A percentile compares a stretch with the other conserved stretches of the same genome.
These are phyloP conservation scores for Pichia nanzhaoensis DNA, from an alignment of 805 yeast species.

Conservation along the genomic window DNA sequence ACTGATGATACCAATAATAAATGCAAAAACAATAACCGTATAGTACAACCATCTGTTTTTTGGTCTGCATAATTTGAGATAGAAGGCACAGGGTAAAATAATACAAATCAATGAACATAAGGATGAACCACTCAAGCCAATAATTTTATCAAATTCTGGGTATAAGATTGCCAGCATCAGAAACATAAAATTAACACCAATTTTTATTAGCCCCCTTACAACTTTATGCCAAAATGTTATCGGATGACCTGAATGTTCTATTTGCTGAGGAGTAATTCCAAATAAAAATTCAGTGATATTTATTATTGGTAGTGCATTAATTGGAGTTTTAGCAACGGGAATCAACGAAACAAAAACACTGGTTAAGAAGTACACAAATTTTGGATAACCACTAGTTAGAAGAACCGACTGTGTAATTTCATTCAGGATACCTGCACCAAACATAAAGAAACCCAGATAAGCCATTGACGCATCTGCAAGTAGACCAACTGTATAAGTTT, in stretches of 20 bases:
- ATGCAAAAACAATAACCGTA: constrained; percentile 40
- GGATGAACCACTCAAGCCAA: constrained; percentile 80
- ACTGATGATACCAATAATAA: constrained; percentile 49
- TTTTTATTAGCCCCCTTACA: constrained; percentile 28
- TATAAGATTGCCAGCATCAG: constrained; percentile 61
- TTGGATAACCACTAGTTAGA: constrained; percentile 61
- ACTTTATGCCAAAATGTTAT: constrained; percentile 12
- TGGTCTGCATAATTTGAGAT: constrained; percentile 52
- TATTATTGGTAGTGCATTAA: constrained; percentile 80
- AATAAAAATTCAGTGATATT: constrained; percentile 56
- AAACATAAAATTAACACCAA: constrained; percentile 54
- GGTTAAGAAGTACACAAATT: constrained; percentile 46
- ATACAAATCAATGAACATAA: constrained; percentile 75
- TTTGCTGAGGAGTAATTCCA: constrained; percentile 27
- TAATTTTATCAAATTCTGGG: constrained; percentile 79
- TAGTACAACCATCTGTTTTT: constrained; percentile 37
- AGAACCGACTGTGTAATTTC: constrained; percentile 75
- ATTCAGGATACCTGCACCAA: constrained; percentile 60
- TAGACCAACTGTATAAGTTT: constrained; percentile 54
- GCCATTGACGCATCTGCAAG: constrained; percentile 57
- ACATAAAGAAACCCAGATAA: constrained; percentile 68
- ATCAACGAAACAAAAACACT: constrained; percentile 68
- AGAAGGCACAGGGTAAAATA: constrained; percentile 72
- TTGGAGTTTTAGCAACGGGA: constrained; percentile 82
- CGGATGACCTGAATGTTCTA: constrained; percentile 12